Base-by-base conservation (phyloP, 2,329 filamentous ascomycete genomes). In the Albophoma yamanashiensis region DNA sequence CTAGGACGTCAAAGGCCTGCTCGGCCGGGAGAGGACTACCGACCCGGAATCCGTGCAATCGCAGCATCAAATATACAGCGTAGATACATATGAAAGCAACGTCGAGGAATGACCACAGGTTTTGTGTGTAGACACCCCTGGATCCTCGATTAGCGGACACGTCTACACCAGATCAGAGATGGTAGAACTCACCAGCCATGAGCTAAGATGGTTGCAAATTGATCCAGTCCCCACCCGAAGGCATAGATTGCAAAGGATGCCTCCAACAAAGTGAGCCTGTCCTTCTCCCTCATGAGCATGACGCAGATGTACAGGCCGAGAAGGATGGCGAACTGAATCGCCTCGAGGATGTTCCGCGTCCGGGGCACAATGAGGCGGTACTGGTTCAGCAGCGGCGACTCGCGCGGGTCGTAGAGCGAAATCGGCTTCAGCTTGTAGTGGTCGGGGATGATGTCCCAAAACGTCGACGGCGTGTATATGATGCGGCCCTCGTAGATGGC, bases 71-170 rank as follows among this genome's bases (percentile, higher is more conserved):
- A 70, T 93, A 94, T 20, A 80, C 73, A 66, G 80, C 76, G 69
- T 89, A 94, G 39, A 94, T 87, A 50, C 79, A 67, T n/a, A 86
- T 82, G 67, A 93, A 95, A 5, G 84, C 85, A 55, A 93, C 85
- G 70, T 94, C 91, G 20, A 95, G 81, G 67, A 95, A 94, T 0
- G 89, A 91, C 91, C 91, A 95, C 4, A 95, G 76, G 66, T 94
- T 93, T 70, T 95, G 89, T 0, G 90, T 92, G 68, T 94, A 92
- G 1, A 94, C 90, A 61, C 85, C 83, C 89, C 89, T 83, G 42
- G 15, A 58, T 2, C 4, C 4, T n/a, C 12, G 8, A 22, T 40
- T 38, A 59, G 31, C 22, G 42, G 15, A 36, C 15, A 11, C 50
- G 7, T n/a, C 17, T n/a, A 14, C 50, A 25, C 9, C 9, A n/a